Evolutionary conservation across 768 basidiomycete species (phyloP), one percentile per base, ranked within the genome.

Genomic region (Mycena chlorophos): DNA sequence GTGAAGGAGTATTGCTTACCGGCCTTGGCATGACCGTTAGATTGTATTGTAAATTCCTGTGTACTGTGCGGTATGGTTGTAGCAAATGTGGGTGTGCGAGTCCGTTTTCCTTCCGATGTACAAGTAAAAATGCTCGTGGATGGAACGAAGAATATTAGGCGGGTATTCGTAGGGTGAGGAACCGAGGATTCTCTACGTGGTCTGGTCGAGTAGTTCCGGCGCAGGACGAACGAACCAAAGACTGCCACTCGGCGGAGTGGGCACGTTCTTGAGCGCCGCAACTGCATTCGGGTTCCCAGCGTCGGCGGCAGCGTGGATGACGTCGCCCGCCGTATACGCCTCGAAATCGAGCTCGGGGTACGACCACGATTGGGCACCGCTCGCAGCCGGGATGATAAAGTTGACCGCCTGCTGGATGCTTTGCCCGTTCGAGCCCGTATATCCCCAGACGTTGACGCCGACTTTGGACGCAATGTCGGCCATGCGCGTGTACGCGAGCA

Each of bases 391-490:
- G 19, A 55, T 30, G 30, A 60, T 43, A 23, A 60, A 60, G 22
- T 55, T 45, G 17, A 60, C 51, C 2, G 58, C 58, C 4, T 30
- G 29, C 22, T 31, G 19, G 26, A 60, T 55, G 8, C 54, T 60
- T 46, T 60, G 58, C 1, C 54, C 58, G 25, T 50, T 29, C 22
- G 54, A 28, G 23, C 57, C 57, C 19, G 23, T 47, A 45, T 59
- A 59, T 6, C 49, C 57, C 57, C 57, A 55, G 12, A 59, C 45
- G 25, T 59, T 53, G 38, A 55, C 57, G 27, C 57, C 52, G 14
- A 59, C 45, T 37, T 59, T 55, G 49, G 51, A 46, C n/a, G 3
- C 53, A 20, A 59, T 55, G 2, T 53, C 53, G 2, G 57, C 57
- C 2, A 55, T 37, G 1, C 53, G 57, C 16, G 57, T 55, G 29